Percentiles rank a stretch among this genome's conserved stretches.
Evolutionary conservation across 139 green algal species (phyloP).

Genomic region (Asterochloris sp.): DNA sequence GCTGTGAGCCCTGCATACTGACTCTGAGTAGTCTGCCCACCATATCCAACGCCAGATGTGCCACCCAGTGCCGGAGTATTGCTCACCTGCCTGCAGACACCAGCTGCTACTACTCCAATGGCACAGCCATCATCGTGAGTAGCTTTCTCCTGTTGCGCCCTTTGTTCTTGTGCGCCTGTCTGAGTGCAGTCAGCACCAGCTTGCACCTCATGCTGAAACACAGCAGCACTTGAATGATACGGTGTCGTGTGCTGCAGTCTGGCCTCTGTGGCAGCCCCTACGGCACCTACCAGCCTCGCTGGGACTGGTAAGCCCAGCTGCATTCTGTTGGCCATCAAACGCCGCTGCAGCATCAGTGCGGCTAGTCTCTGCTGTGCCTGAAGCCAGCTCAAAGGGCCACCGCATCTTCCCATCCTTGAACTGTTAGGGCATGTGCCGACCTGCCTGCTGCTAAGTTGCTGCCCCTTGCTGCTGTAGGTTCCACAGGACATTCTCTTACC

Average conservation of each 20-base stretch:
- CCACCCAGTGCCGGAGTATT: background rate
- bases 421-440: too few species aligned
- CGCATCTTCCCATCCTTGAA: background rate
- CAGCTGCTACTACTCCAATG: background rate
- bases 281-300: constrained; percentile 23
- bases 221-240: background rate
- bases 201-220: background rate
- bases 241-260: too few species aligned
- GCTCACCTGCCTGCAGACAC: background rate
- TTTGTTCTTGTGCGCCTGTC: too few species aligned
- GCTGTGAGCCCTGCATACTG: background rate
- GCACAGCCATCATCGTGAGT: background rate
- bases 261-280: background rate
- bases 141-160: too few species aligned
- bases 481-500: too few species aligned
- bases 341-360: too few species aligned
- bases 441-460: too few species aligned
- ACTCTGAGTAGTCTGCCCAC: background rate
- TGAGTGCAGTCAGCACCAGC: too few species aligned
- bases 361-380: background rate
- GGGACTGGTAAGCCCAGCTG: constrained; percentile 14
- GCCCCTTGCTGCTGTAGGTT: too few species aligned
- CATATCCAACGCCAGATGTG: background rate
- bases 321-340: background rate
- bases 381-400: background rate